phyloP scores from a whole-genome alignment of 352 stramenopile species.

The Phytophthora foliorum region DNA sequence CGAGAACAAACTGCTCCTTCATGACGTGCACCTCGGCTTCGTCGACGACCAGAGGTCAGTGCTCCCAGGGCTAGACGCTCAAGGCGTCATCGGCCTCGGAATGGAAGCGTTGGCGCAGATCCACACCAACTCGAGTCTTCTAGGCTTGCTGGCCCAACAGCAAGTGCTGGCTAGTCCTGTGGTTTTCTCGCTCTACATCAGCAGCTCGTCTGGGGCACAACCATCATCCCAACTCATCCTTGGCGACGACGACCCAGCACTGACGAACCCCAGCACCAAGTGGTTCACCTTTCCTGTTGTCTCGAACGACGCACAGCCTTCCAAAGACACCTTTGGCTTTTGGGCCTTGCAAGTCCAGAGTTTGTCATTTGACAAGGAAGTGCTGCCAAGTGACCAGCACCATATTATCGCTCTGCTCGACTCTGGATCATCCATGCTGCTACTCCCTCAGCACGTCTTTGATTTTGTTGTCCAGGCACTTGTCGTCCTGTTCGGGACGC shows the following conservation, averaged over 20 bases:
- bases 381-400: not conserved
- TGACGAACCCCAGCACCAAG: slow-evolving; percentile 3
- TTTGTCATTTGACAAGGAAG: slow-evolving; percentile 13
- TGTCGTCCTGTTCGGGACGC: slow-evolving; percentile 9
- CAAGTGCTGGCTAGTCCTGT: not conserved
- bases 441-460: slow-evolving; percentile 24
- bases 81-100: slow-evolving; percentile 30
- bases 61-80: slow-evolving; percentile 9
- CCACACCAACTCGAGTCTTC: slow-evolving; percentile 14
- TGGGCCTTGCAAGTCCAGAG: slow-evolving; percentile 26
- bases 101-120: slow-evolving; percentile 29
- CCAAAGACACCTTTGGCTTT: slow-evolving; percentile 20
- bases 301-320: not conserved
- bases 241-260: slow-evolving; percentile 13
- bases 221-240: slow-evolving; percentile 30
- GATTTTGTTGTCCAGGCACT: slow-evolving; percentile 19
- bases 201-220: slow-evolving; percentile 1
- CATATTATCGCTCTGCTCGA: slow-evolving; percentile 22
- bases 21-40: slow-evolving; percentile 19
- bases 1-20: not conserved
- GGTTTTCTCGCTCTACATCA: slow-evolving; percentile 30
- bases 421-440: slow-evolving; percentile 30
- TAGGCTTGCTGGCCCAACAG: slow-evolving; percentile 5
- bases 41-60: slow-evolving; percentile 8
- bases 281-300: slow-evolving; percentile 32